These are phyloP conservation scores for Colletotrichum sp. DNA, from an alignment of 2,329 filamentous ascomycete species.

Conservation along the genomic window DNA sequence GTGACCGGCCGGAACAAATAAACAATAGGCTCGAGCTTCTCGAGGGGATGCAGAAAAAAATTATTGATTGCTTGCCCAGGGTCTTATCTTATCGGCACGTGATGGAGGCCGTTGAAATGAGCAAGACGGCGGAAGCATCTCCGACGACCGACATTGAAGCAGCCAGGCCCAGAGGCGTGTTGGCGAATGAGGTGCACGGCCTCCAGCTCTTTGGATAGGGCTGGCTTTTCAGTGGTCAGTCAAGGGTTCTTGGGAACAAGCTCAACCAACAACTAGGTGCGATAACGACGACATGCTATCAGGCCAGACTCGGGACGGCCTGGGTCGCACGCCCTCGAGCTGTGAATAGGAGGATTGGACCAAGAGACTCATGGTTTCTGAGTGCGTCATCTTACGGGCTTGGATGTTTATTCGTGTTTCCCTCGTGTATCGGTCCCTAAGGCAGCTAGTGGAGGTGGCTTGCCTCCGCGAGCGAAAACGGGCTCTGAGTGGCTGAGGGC, in stretches of 20 bases:
- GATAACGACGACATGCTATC: neutral
- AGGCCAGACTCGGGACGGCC: neutral
- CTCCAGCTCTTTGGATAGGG: conserved; percentile 3
- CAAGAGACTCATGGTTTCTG: neutral
- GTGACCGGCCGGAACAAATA: neutral
- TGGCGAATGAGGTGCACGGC: neutral
- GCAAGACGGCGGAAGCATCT: neutral
- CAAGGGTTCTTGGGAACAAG: neutral
- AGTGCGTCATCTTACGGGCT: conserved; percentile 3
- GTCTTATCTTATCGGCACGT: conserved; percentile 18
- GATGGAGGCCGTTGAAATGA: neutral
- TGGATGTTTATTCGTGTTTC: conserved; percentile 2
- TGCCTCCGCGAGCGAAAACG: neutral
- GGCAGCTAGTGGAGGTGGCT: neutral
- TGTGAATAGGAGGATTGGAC: neutral
- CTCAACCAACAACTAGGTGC: neutral
- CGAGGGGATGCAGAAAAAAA: neutral
- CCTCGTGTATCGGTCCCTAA: neutral
- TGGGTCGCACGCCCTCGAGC: neutral
- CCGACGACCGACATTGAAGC: neutral
- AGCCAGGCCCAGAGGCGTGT: neutral
- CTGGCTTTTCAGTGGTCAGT: neutral
- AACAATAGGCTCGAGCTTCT: neutral
- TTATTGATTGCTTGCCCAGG: neutral
- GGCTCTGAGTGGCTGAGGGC: conserved; percentile 7